Percentiles rank a stretch among this genome's conserved stretches.
Evolutionary conservation across 352 stramenopile species (phyloP).

Genomic region (Phytophthora crassamura): DNA sequence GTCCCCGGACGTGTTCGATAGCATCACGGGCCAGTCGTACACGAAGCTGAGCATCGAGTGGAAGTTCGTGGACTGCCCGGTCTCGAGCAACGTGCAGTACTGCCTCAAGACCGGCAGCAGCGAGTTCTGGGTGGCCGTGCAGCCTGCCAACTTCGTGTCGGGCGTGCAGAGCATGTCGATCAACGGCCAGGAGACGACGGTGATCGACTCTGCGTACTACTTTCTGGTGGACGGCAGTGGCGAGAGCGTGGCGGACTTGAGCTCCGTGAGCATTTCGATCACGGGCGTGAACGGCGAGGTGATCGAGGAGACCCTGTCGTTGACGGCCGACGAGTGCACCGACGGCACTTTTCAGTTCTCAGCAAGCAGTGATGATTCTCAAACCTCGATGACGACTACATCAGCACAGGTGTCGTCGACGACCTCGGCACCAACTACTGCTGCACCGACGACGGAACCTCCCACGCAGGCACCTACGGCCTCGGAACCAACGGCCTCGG

Average conservation of each 20-base stretch:
- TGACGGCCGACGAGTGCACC: conserved; percentile 52
- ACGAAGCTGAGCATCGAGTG: conserved; percentile 61
- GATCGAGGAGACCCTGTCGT: conserved; percentile 63
- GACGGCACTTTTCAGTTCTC: conserved; percentile 61
- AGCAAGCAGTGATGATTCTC: conserved; percentile 1
- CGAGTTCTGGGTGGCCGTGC: conserved; percentile 65
- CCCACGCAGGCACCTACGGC: not conserved
- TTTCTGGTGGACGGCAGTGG: conserved; percentile 63
- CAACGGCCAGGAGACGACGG: conserved; percentile 55
- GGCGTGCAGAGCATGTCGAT: conserved; percentile 63
- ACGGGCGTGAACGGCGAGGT: conserved; percentile 58
- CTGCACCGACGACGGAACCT: not conserved
- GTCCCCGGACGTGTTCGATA: conserved; percentile 61
- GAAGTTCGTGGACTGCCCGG: conserved; percentile 71
- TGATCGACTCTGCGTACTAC: conserved; percentile 76
- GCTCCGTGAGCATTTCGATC: conserved; percentile 51
- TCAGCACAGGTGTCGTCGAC: no score
- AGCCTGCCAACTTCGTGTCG: conserved; percentile 62
- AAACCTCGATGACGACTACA: no score
- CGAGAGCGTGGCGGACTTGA: conserved; percentile 45
- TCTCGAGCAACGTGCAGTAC: conserved; percentile 60
- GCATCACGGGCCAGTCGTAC: conserved; percentile 60
- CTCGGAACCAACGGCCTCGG: no score
- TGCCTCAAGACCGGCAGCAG: conserved; percentile 73
- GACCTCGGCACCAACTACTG: not conserved